Evolutionary conservation across 805 yeast species (phyloP), one percentile per base, ranked within the genome.

Genomic region (Ogataea haglerorum): DNA sequence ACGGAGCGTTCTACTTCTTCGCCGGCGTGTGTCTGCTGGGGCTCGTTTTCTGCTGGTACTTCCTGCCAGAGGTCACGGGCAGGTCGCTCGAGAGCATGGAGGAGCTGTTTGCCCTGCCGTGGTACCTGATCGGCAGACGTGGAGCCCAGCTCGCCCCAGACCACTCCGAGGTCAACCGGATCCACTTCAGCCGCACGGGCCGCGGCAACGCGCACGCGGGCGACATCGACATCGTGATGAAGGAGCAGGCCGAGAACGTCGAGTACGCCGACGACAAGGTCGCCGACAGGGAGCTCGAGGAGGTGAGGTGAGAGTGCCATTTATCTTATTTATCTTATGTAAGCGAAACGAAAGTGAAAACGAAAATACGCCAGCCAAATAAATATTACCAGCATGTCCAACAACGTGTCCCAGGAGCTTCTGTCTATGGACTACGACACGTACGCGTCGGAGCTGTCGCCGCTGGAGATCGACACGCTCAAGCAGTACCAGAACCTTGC

Each of bases 71-170:
- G 56, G 63, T 73, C 19, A 46, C 70, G 9, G 77, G 77, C n/a
- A 61, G 75, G 46, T 63, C 73, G 22, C 67, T 75, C 59, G 80
- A 75, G 53, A 58, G 68, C 42, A 71, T 75, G 74, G 78, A 73
- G 47, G 75, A 69, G 38, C 54, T 74, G 31, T 75, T 75, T 63
- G 63, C 57, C 52, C 64, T 73, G 34, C 82, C 81, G 38, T 77
- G 82, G 82, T 74, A 75, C 55, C 49, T 73, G 38, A 65, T 77
- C 48, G 82, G 82, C 33, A 67, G 82, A 60, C 68, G 60, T 42
- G 81, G 80, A 53, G 67, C 72, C 23, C 59, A 64, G 47, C 63
- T 76, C 46, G 72, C 76, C 45, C 80, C 80, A 24, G 80, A 76
- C 51, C 48, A 64, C 36, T 44, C 49, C 21, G 51, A 49, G 37